Conservation (phyloP, 495 filamentous ascomycete species). For the Margaritispora aquatica region DNA sequence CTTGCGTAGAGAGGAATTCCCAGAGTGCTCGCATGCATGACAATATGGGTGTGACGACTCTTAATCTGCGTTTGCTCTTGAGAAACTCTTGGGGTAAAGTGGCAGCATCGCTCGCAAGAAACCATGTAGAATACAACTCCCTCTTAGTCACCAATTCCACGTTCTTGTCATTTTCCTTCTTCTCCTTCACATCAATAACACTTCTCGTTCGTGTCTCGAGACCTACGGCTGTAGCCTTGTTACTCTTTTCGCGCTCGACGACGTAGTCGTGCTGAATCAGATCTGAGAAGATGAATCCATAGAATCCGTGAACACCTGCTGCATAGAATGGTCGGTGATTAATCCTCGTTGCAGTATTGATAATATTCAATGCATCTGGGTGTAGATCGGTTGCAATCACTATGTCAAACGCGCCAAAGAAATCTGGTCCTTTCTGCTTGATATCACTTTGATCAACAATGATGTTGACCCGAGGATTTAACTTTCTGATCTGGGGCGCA, state of each 20-base stretch:
- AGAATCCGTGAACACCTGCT: slow-evolving; percentile 79
- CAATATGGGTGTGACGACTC: slow-evolving; percentile 71
- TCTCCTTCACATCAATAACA: slow-evolving; percentile 62
- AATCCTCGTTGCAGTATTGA: slow-evolving; percentile 79
- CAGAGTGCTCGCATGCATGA: slow-evolving; percentile 78
- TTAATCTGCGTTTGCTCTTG: slow-evolving; percentile 57
- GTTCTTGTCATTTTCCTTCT: slow-evolving; percentile 63
- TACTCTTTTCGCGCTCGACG: slow-evolving; percentile 76
- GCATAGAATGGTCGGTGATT: slow-evolving; percentile 80
- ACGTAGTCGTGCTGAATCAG: slow-evolving; percentile 83
- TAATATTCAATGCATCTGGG: slow-evolving; percentile 58
- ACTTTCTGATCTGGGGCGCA: slow-evolving; percentile 64
- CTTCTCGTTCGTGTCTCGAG: slow-evolving; percentile 72
- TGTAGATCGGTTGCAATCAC: slow-evolving; percentile 89
- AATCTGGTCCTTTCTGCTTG: slow-evolving; percentile 55
- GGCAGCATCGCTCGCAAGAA: slow-evolving; percentile 67
- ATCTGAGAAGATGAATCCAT: slow-evolving; percentile 93
- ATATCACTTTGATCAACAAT: slow-evolving; percentile 61
- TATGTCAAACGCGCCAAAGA: slow-evolving; percentile 73
- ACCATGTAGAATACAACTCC: slow-evolving; percentile 77
- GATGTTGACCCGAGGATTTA: slow-evolving; percentile 87
- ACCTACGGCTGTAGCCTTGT: slow-evolving; percentile 55
- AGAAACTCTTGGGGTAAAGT: slow-evolving; percentile 64
- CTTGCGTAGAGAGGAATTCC: slow-evolving; percentile 59
- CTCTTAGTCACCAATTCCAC: slow-evolving; percentile 89